Percentiles rank a stretch among this genome's conserved stretches.
Conservation (phyloP, 2,329 filamentous ascomycete species). For the Microsporum canis region DNA sequence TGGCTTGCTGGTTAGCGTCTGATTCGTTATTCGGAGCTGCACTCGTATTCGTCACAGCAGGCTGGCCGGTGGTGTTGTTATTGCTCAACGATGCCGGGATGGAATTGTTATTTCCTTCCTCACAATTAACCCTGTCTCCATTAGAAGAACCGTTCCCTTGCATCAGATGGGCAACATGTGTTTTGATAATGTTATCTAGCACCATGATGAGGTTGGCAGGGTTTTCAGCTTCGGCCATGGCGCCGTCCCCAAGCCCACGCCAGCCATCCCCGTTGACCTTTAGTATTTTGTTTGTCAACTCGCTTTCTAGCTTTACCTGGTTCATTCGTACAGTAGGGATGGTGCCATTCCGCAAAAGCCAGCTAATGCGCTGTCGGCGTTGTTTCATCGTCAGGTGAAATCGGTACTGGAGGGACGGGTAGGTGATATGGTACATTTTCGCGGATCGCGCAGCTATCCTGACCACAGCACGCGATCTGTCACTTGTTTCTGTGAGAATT, state of each 20-base stretch:
- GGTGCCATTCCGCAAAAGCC: constrained; percentile 26
- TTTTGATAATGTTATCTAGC: constrained; percentile 10
- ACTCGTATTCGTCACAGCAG: not conserved
- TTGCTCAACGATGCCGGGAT: not conserved
- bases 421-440: constrained; percentile 27
- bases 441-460: constrained; percentile 28
- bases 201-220: constrained; percentile 24
- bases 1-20: not conserved
- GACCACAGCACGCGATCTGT: constrained; percentile 16
- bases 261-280: constrained; percentile 29
- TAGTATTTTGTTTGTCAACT: constrained; percentile 26
- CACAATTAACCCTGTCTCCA: not conserved
- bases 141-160: not conserved
- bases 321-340: constrained; percentile 12
- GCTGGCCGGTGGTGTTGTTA: not conserved
- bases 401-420: constrained; percentile 23
- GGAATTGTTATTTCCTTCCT: not conserved
- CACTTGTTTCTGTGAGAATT: constrained; percentile 21
- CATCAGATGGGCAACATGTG: constrained; percentile 4
- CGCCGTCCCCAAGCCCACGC: constrained; percentile 31
- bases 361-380: constrained; percentile 23
- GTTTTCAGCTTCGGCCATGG: constrained; percentile 24
- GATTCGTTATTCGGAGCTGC: not conserved
- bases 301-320: constrained; percentile 16
- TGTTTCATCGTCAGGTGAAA: constrained; percentile 24